Conservation (phyloP, 768 basidiomycete genomes). For the Naganishia vaughanmartiniae region DNA sequence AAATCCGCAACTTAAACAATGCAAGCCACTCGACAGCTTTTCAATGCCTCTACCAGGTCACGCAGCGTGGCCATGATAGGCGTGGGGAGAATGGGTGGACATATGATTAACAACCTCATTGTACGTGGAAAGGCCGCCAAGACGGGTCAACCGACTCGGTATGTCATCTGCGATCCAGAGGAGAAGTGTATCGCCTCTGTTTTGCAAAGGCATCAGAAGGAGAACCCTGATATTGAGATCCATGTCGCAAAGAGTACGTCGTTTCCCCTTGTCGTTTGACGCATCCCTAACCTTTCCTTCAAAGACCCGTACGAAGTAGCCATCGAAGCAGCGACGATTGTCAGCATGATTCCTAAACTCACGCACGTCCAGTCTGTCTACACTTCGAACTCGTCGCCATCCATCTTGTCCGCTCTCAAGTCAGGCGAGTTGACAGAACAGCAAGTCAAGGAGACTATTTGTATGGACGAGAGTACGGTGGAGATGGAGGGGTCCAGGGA, state of each 20-base stretch:
- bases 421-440: background rate
- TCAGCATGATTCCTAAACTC: constrained; percentile 32
- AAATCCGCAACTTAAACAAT: background rate
- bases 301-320: constrained; percentile 32
- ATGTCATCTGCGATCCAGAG: constrained; percentile 25
- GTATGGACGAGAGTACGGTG: constrained; percentile 31
- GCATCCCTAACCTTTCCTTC: background rate
- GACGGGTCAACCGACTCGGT: constrained; percentile 1
- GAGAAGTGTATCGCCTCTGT: constrained; percentile 1
- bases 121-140: constrained; percentile 2
- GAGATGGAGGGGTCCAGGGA: constrained; percentile 28
- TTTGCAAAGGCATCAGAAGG: constrained; percentile 15
- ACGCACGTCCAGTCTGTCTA: constrained; percentile 29
- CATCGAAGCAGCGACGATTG: constrained; percentile 21
- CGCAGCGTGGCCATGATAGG: constrained; percentile 28
- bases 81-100: constrained; percentile 29
- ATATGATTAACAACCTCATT: constrained; percentile 30
- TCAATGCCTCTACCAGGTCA: background rate
- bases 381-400: constrained; percentile 10
- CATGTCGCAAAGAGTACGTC: constrained; percentile 21
- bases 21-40: constrained; percentile 14
- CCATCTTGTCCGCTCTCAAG: constrained; percentile 29
- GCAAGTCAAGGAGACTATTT: constrained; percentile 21
- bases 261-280: background rate
- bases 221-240: constrained; percentile 19